Evolutionary conservation across 2,329 filamentous ascomycete species (phyloP).

Genomic region (Diaporthe caulivora): DNA sequence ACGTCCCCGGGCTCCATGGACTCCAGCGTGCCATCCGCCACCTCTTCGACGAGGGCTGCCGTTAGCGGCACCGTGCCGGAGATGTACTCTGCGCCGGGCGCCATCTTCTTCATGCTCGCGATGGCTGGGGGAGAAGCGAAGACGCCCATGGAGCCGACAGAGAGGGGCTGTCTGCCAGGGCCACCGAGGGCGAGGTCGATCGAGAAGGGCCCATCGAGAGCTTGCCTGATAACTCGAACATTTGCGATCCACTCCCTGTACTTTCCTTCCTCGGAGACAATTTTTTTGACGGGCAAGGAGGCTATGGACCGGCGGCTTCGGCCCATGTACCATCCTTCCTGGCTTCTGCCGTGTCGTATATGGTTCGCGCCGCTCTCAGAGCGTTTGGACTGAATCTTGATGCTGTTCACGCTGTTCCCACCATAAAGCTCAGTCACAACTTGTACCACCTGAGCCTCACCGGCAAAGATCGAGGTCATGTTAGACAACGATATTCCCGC

Average conservation of each 20-base stretch:
- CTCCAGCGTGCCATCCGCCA: slow-evolving; percentile 51
- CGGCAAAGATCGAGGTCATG: slow-evolving; percentile 51
- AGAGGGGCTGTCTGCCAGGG: slow-evolving; percentile 47
- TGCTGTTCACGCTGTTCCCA: slow-evolving; percentile 54
- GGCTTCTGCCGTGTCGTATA: slow-evolving; percentile 13
- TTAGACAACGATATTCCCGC: slow-evolving; percentile 46
- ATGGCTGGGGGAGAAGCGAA: slow-evolving; percentile 55
- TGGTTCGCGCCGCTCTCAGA: slow-evolving; percentile 19
- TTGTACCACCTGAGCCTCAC: slow-evolving; percentile 57
- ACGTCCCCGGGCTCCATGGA: slow-evolving; percentile 53
- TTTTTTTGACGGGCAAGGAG: slow-evolving; percentile 45
- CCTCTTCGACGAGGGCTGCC: slow-evolving; percentile 58
- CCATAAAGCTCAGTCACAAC: slow-evolving; percentile 74
- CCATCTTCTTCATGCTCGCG: slow-evolving; percentile 46
- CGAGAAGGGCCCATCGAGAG: slow-evolving; percentile 71
- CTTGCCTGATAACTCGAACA: slow-evolving; percentile 71
- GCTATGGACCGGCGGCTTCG: background rate
- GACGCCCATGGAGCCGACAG: slow-evolving; percentile 72
- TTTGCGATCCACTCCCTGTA: slow-evolving; percentile 78
- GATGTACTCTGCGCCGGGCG: slow-evolving; percentile 52
- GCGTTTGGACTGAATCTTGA: slow-evolving; percentile 42
- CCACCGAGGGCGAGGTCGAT: slow-evolving; percentile 77
- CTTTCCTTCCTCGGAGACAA: slow-evolving; percentile 53
- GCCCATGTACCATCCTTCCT: slow-evolving; percentile 31
- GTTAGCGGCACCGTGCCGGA: slow-evolving; percentile 67